Base-by-base conservation (phyloP, 345 rosid species). In the Linum trigynum region DNA sequence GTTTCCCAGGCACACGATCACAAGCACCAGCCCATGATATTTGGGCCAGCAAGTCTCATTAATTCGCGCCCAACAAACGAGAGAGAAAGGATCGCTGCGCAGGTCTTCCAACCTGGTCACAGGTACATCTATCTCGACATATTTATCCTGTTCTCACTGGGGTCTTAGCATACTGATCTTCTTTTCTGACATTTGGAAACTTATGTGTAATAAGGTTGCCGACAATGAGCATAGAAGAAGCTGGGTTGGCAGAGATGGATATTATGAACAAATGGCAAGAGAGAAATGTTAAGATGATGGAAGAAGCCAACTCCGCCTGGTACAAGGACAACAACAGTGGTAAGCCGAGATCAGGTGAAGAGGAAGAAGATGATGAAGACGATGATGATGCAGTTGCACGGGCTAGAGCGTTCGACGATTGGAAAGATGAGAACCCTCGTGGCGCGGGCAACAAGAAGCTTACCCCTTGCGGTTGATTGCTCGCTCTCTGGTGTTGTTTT, bases 371-470 rank as follows among this genome's bases (percentile, higher is more conserved):
- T 6, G 95, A 86, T 3, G 81, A 75, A 1, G 76, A 77, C 1
- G 96, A 89, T 38, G 96, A 95, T 39, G 86, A 80, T 17, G 90
- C 92, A 0, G 86, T 79, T 38, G 80, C 81, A 60, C 87, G 74
- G 78, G 97, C 97, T 23, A 82, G 99, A 68, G 98, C 94, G 36
- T 91, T 80, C 59, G 96, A 95, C 61, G 98, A 89, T 70, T 91
- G 99, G 99, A 95, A 95, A 73, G 99, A 95, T 5, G 99, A 95
- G 7, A 81, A 91, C 72, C 98, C 99, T 64, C 92, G 96, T 8
- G 99, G 99, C 57, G 99, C 96, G 1, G 99, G 98, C 69, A 91
- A 91, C 74, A 84, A 79, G 80, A 95, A 95, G 81, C 98, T 95
- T 36, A 91, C 99, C 0, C 98, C 96, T 17, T 95, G 98, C 61